Base-by-base conservation (phyloP, 306 rosid species). In the Cyclanthera cordifolia region DNA sequence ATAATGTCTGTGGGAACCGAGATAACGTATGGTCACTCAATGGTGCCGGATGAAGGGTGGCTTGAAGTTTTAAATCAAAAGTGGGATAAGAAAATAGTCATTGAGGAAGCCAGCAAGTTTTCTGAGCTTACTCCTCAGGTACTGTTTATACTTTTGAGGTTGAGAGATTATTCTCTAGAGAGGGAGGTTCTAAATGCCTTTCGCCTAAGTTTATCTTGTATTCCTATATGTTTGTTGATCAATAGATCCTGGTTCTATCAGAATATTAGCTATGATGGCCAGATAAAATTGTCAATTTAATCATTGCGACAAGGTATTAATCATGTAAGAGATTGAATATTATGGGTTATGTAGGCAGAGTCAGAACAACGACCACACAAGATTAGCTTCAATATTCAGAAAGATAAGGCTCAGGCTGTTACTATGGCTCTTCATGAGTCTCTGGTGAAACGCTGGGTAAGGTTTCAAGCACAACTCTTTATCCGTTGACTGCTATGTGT, bases 1-100 rank as follows among this genome's bases (percentile, higher is more conserved):
- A 88, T 90, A 67, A 88, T 85, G 96, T 94, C 99, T 39, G 99
- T 94, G 51, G 99, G 99, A 61, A 94, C 99, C 43, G 99, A 94
- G 91, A 94, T 94, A 76, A 90, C 97, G 41, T 94, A 90, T 72
- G 95, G 97, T 8, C 84, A 72, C 52, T 50, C 79, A 3, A 86
- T 94, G 99, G 84, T 83, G 48, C 95, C 95, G 0, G 99, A 93
- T 78, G 83, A 83, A 37, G 96, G 96, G 21, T 93, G 99, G 99
- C 85, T 80, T 76, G 85, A 88, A 76, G n/a, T 70, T 79, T 73
- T 93, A 74, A 90, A 86, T 74, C 73, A 86, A 54, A 90, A 90
- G 73, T 93, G 99, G 99, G 80, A 93, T 78, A 85, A 69, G 83
- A 54, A 78, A 53, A 78, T 86, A 43, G 95, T 90, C 75, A 67